phyloP scores from a whole-genome alignment of 139 green algal genomes.

The Picochlorum sp. region DNA sequence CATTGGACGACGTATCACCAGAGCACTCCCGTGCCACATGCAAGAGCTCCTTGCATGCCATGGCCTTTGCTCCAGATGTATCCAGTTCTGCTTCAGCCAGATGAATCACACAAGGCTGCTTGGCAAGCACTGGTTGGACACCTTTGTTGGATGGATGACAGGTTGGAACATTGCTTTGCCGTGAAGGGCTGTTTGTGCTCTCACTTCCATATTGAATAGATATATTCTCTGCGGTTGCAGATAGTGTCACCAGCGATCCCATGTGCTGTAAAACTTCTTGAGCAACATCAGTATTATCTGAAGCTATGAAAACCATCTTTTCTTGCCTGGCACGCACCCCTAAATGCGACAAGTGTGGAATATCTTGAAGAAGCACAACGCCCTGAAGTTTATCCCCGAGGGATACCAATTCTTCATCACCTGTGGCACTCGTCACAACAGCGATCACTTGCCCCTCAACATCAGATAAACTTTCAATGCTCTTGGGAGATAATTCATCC shows the following conservation, averaged over 20 bases:
- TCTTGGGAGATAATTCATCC: conserved; percentile 42
- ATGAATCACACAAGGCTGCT: conserved; percentile 33
- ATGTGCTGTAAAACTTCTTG: conserved; percentile 15
- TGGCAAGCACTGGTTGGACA: conserved; percentile 9
- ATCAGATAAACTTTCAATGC: conserved; percentile 28
- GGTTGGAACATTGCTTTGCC: not conserved
- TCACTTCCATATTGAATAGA: too few species aligned
- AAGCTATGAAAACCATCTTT: conserved; percentile 67
- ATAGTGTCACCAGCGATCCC: conserved; percentile 4
- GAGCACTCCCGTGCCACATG: conserved; percentile 14
- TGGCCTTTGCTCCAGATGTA: conserved; percentile 73
- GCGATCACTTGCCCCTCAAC: conserved; percentile 41
- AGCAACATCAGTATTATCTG: conserved; percentile 56
- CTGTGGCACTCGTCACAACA: conserved; percentile 59
- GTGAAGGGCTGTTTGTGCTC: too few species aligned
- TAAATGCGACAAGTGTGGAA: conserved; percentile 93
- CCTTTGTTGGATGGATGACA: not conserved
- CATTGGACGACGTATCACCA: not conserved
- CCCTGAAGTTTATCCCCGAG: conserved; percentile 52
- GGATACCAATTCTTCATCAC: conserved; percentile 89
- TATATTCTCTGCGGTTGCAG: not conserved
- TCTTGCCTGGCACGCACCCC: conserved; percentile 90
- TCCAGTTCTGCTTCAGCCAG: conserved; percentile 39
- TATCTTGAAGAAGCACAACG: conserved; percentile 78
- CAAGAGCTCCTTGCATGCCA: conserved; percentile 64